These are phyloP conservation scores for Russula sp. DNA, from an alignment of 768 basidiomycete species.

Conservation along the genomic window DNA sequence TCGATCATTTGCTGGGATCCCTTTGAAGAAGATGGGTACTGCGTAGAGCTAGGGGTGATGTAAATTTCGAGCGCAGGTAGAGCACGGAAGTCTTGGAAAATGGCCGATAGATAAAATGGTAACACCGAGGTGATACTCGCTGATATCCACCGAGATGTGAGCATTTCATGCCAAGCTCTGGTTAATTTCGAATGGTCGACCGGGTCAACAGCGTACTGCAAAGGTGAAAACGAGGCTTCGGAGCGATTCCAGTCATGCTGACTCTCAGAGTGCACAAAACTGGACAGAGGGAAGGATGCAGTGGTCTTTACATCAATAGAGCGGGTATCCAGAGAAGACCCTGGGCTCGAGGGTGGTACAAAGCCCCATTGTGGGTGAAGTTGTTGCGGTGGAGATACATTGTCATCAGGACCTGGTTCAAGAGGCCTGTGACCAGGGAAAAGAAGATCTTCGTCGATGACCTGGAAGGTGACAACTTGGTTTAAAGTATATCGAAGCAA, in stretches of 20 bases:
- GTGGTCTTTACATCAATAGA: not conserved
- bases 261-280: not conserved
- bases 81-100: slow-evolving; percentile 17
- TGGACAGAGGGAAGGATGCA: not conserved
- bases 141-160: slow-evolving; percentile 16
- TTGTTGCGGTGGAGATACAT: not conserved
- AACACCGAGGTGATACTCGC: slow-evolving; percentile 17
- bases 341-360: not conserved
- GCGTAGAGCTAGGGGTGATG: not conserved
- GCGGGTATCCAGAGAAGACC: not conserved
- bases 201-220: slow-evolving; percentile 1
- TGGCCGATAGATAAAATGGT: slow-evolving; percentile 19
- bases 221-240: not conserved
- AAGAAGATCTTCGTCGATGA: slow-evolving; percentile 67
- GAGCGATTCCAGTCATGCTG: not conserved
- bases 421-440: slow-evolving; percentile 44
- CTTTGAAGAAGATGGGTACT: not conserved
- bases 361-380: not conserved
- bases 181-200: slow-evolving; percentile 19
- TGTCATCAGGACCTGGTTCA: not conserved
- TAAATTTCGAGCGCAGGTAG: slow-evolving; percentile 19
- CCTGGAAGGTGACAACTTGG: slow-evolving; percentile 30
- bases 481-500: not conserved
- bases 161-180: slow-evolving; percentile 22
- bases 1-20: slow-evolving; percentile 9